Evolutionary conservation across 768 basidiomycete species (phyloP), one percentile per base, ranked within the genome.

Genomic region (Termitomyces sp.): DNA sequence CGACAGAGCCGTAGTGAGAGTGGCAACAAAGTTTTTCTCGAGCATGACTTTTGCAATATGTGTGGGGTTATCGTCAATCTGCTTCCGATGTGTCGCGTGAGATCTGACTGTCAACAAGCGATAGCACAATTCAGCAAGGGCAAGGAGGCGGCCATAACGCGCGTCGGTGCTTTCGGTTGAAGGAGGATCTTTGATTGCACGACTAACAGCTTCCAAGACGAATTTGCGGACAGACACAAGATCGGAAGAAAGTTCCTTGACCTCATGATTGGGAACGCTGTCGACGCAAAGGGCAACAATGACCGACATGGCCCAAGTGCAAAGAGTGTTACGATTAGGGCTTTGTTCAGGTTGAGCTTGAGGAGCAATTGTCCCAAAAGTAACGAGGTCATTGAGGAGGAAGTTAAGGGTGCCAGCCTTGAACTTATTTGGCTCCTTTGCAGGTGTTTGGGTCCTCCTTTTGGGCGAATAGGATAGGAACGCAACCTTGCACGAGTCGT

Each of bases 21-120:
- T 88, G 4, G 90, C 83, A 16, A 98, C 97, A 65, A 93, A 96
- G 70, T 92, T 92, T 79, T 98, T 98, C 80, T 99, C 97, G 55
- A 99, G 76, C 97, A 99, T 99, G 64, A 96, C 84, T 77, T 98
- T 98, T 22, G 96, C 94, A 56, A 98, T 84, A 63, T 97, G 96
- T 8, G 95, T 89, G 4, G 90, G 89, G n/a, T 82, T 82, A 54
- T 94, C 96, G 50, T 86, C 87, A 59, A 82, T 79, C 44, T 80
- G 78, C 65, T 82, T 86, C 49, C 86, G 78, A 57, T 84, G 81
- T 39, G 76, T 72, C 7, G 77, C 77, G 61, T 84, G 88, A 73
- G 90, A 87, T 33, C 90, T 85, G 24, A 91, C 89, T 1, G 89
- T 91, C 59, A 99, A 79, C 38, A 99, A 78, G 9, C 94, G 90